Percentiles rank a stretch among this genome's conserved stretches.
Evolutionary conservation across 176 grass and related monocot genomes (phyloP).

Genomic region (Miscanthus lutarioriparius): DNA sequence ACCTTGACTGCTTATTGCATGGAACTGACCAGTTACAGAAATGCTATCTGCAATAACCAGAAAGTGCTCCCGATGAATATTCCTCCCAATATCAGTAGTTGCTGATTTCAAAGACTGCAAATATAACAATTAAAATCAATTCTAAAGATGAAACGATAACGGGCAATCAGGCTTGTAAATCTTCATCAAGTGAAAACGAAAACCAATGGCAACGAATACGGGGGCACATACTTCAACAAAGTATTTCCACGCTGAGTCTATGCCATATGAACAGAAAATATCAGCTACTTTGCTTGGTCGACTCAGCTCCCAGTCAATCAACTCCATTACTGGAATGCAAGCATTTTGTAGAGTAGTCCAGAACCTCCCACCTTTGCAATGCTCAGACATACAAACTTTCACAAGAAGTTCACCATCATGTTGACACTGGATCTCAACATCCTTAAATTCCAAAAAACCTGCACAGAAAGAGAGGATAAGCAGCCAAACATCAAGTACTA

Average conservation of each 20-base stretch:
- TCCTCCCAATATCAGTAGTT: slow-evolving; percentile 68
- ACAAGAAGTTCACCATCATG: slow-evolving; percentile 58
- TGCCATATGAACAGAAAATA: slow-evolving; percentile 72
- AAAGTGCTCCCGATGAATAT: slow-evolving; percentile 63
- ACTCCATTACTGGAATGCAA: slow-evolving; percentile 75
- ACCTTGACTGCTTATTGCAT: slow-evolving; percentile 71
- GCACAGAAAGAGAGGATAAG: slow-evolving; percentile 20
- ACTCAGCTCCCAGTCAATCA: slow-evolving; percentile 90
- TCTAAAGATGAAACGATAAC: slow-evolving; percentile 14
- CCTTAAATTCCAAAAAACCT: slow-evolving; percentile 84
- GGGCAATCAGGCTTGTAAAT: slow-evolving; percentile 5
- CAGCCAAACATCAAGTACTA: slow-evolving; percentile 10
- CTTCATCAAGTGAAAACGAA: slow-evolving; percentile 28
- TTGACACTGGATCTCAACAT: slow-evolving; percentile 69
- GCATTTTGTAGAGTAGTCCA: slow-evolving; percentile 76
- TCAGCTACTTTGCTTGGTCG: slow-evolving; percentile 56
- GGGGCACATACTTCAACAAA: slow-evolving; percentile 66
- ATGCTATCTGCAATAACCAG: slow-evolving; percentile 67
- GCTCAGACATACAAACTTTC: slow-evolving; percentile 75
- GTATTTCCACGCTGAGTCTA: slow-evolving; percentile 78
- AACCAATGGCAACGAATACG: slow-evolving; percentile 28
- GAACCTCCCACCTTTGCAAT: slow-evolving; percentile 57
- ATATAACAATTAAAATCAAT: slow-evolving; percentile 37
- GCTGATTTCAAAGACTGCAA: slow-evolving; percentile 70
- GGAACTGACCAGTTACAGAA: slow-evolving; percentile 79